These are phyloP conservation scores for Blastobotrys serpentis DNA, from an alignment of 1,139 yeast species.

Conservation along the genomic window DNA sequence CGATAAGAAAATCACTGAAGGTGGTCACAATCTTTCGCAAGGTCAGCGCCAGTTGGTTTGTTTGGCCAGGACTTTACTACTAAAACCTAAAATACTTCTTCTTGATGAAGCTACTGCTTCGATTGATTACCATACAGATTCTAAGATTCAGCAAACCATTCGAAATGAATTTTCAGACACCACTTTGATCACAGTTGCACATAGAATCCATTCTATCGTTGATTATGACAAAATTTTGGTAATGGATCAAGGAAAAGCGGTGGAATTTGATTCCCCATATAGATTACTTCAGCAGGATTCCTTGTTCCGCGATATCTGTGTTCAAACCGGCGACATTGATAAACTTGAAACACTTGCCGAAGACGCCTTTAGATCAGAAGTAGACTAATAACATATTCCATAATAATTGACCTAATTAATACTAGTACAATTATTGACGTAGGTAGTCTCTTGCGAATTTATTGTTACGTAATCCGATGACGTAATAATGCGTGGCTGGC, in stretches of 20 bases:
- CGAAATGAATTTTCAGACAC: constrained; percentile 59
- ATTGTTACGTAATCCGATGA: not conserved
- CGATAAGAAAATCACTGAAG: constrained; percentile 65
- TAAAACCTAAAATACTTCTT: constrained; percentile 62
- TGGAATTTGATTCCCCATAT: constrained; percentile 51
- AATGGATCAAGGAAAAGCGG: constrained; percentile 59
- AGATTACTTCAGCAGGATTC: constrained; percentile 42
- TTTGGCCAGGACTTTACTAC: constrained; percentile 74
- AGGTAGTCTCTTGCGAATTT: no score
- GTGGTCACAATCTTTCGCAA: constrained; percentile 69
- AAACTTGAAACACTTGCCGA: constrained; percentile 1
- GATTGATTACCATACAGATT: constrained; percentile 76
- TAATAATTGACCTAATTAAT: not conserved
- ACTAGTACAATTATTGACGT: no score
- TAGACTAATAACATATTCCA: not conserved
- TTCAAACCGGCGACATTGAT: constrained; percentile 6
- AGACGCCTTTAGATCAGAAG: constrained; percentile 5
- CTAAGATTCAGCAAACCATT: constrained; percentile 64
- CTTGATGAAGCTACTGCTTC: constrained; percentile 83
- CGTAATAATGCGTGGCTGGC: not conserved
- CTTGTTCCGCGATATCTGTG: constrained; percentile 2
- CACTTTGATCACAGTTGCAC: constrained; percentile 78
- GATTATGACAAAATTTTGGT: constrained; percentile 66
- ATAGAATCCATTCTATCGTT: constrained; percentile 66
- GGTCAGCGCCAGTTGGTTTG: constrained; percentile 79